phyloP scores from a whole-genome alignment of 1,284 basidiomycete species.

The Boletus hoseneyae region DNA sequence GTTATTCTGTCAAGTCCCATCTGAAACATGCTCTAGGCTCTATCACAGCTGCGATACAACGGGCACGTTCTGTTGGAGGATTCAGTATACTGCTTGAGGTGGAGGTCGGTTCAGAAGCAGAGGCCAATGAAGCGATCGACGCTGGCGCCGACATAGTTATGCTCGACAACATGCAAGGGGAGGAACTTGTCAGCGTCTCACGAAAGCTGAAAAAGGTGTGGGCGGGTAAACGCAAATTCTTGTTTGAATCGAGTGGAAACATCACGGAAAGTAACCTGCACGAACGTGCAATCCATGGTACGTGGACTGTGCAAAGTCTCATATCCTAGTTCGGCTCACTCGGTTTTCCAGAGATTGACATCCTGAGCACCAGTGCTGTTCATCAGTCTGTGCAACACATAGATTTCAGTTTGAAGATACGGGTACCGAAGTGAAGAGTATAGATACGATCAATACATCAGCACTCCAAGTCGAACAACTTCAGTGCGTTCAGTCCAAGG shows the following conservation, averaged over 20 bases:
- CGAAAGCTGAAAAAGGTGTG: slow-evolving; percentile 72
- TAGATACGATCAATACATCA: slow-evolving; percentile 16
- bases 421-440: slow-evolving; percentile 46
- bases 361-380: slow-evolving; percentile 88
- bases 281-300: slow-evolving; percentile 73
- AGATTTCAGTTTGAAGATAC: slow-evolving; percentile 93
- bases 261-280: slow-evolving; percentile 83
- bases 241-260: slow-evolving; percentile 90
- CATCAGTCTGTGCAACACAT: slow-evolving; percentile 91
- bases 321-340: slow-evolving; percentile 3
- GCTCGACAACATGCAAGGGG: slow-evolving; percentile 93
- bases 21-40: slow-evolving; percentile 56
- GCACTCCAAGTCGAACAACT: slow-evolving; percentile 52
- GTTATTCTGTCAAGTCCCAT: background rate
- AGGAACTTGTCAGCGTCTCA: slow-evolving; percentile 66
- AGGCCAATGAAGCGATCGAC: slow-evolving; percentile 93
- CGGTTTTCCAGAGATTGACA: slow-evolving; percentile 79
- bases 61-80: slow-evolving; percentile 86
- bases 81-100: slow-evolving; percentile 94
- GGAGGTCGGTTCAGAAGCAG: slow-evolving; percentile 85
- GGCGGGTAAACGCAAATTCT: slow-evolving; percentile 76
- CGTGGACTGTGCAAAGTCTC: slow-evolving; percentile 22
- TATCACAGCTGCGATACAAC: slow-evolving; percentile 83
- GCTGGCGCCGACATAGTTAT: slow-evolving; percentile 98
- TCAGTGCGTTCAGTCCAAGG: slow-evolving; percentile 66